Percentiles rank a stretch among this genome's conserved stretches.
Conservation (phyloP, 306 rosid species). For the barrel medic (Medicago truncatula) region DNA sequence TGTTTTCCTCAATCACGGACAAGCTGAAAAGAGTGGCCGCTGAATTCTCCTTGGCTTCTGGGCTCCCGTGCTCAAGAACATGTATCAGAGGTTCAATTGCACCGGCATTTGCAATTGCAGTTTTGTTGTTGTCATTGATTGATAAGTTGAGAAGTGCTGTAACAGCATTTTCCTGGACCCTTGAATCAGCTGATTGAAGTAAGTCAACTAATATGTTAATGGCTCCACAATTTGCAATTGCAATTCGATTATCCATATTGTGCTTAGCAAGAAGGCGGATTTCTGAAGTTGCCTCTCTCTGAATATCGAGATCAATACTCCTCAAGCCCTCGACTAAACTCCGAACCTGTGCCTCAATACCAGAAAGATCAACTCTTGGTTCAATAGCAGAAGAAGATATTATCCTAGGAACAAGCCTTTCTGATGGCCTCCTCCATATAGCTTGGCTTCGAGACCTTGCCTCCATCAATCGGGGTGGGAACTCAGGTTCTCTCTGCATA, state of each 20-base stretch:
- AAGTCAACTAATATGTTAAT: constrained; percentile 74
- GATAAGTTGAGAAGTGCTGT: constrained; percentile 96
- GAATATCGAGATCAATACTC: constrained; percentile 65
- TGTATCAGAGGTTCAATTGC: constrained; percentile 90
- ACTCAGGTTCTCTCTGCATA: constrained; percentile 64
- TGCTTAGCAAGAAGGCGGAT: constrained; percentile 85
- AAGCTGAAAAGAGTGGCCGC: constrained; percentile 99
- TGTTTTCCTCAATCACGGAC: constrained; percentile 92
- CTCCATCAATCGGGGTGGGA: constrained; percentile 57
- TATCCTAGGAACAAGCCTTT: constrained; percentile 67
- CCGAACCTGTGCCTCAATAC: constrained; percentile 72
- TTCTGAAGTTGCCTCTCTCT: constrained; percentile 77
- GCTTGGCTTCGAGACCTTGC: constrained; percentile 67
- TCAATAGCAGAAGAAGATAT: constrained; percentile 57
- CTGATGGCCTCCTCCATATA: constrained; percentile 75
- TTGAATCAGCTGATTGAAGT: constrained; percentile 65
- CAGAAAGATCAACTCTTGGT: constrained; percentile 79
- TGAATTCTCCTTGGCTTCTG: constrained; percentile 96
- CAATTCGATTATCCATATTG: constrained; percentile 89
- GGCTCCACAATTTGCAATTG: constrained; percentile 87
- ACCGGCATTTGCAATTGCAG: constrained; percentile 75
- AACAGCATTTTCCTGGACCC: constrained; percentile 91
- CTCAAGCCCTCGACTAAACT: constrained; percentile 76
- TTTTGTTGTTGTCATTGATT: constrained; percentile 81
- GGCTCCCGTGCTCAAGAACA: constrained; percentile 86